Percentiles rank a stretch among this genome's conserved stretches.
Evolutionary conservation across 2,329 filamentous ascomycete genomes (phyloP).

Genomic region (Talaromyces sp.): DNA sequence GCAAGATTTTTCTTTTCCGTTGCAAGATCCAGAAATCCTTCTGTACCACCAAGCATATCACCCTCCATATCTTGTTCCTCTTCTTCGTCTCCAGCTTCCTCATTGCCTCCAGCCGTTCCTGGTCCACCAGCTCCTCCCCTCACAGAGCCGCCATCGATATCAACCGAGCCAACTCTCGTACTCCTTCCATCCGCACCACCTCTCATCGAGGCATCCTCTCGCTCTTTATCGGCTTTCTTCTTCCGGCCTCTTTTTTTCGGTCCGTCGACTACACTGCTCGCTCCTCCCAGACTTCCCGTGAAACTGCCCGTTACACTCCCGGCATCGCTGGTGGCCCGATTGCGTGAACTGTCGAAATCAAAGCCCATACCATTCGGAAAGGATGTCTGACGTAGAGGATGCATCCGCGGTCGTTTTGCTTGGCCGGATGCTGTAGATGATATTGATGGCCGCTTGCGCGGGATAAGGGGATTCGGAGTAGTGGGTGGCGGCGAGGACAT

Average conservation of each 20-base stretch:
- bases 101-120: conserved; percentile 41
- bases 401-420: conserved; percentile 38
- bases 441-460: conserved; percentile 43
- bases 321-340: conserved; percentile 36
- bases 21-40: conserved; percentile 46
- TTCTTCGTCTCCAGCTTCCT: conserved; percentile 50
- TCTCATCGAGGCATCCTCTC: conserved; percentile 32
- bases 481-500: conserved; percentile 40
- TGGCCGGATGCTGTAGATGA: conserved; percentile 36
- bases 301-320: conserved; percentile 44
- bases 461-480: conserved; percentile 29
- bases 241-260: conserved; percentile 37
- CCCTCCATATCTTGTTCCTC: conserved; percentile 50
- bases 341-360: conserved; percentile 30
- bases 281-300: conserved; percentile 40
- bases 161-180: conserved; percentile 31
- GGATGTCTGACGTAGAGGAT: conserved; percentile 46
- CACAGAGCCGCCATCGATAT: conserved; percentile 33
- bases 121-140: conserved; percentile 16
- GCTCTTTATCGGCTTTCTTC: conserved; percentile 38
- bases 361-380: conserved; percentile 43
- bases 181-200: conserved; percentile 24
- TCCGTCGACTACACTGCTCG: conserved; percentile 30
- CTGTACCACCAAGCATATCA: conserved; percentile 45
- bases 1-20: conserved; percentile 52